Conservation (phyloP, 208 protist species). For the Acanthamoeba royreba region DNA sequence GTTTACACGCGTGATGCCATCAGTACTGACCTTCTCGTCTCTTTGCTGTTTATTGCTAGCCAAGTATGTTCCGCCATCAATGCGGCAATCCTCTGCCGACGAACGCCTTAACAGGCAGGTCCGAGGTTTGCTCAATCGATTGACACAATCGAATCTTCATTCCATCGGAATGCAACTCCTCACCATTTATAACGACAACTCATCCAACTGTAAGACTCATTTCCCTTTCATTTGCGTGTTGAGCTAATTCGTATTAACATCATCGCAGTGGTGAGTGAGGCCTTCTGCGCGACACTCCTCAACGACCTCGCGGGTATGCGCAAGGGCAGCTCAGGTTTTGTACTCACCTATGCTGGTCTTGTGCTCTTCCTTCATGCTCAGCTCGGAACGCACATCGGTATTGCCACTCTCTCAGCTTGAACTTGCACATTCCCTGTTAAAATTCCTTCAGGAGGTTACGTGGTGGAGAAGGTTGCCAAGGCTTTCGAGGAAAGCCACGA, state of each 20-base stretch:
- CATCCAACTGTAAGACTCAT: neutral
- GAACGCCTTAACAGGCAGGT: neutral
- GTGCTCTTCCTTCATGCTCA: neutral
- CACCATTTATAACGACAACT: neutral
- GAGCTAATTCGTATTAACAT: neutral
- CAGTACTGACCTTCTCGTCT: neutral
- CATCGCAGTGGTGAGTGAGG: neutral
- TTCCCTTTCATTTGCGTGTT: neutral
- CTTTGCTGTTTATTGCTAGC: no score
- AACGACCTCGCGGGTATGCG: neutral
- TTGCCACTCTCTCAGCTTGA: neutral
- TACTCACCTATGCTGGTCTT: neutral
- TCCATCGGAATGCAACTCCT: neutral
- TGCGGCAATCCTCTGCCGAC: neutral
- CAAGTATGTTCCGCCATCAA: neutral
- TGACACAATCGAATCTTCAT: neutral
- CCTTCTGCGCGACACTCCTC: neutral
- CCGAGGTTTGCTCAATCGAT: slow-evolving; percentile 14
- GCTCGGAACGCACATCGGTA: neutral
- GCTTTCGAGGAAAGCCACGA: neutral
- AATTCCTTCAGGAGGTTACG: neutral
- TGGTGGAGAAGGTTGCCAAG: neutral
- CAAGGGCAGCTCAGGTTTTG: neutral
- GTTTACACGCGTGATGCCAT: neutral
- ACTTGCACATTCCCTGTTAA: neutral